Percentiles rank a stretch among this genome's conserved stretches.
phyloP scores from a whole-genome alignment of 108 stramenopile species.

The Cyclotella sp. region DNA sequence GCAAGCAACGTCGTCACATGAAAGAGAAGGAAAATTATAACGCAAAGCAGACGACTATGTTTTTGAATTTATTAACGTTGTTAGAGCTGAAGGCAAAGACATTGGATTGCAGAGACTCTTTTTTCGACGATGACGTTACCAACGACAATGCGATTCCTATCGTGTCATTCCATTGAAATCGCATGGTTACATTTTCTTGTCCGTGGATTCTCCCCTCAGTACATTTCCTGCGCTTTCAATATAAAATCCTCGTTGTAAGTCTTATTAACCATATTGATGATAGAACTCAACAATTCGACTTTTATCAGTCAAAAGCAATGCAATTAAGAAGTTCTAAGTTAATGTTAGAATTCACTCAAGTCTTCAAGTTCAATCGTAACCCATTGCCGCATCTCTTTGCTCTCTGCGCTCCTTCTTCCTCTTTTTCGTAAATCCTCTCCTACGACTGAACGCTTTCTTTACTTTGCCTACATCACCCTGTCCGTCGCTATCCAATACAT shows the following conservation, averaged over 20 bases:
- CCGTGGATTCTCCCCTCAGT: too few species aligned
- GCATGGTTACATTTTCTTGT: not conserved
- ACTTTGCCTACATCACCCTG: slow-evolving; percentile 64
- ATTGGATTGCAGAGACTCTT: not conserved
- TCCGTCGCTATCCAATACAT: slow-evolving; percentile 24
- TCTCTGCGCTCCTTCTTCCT: slow-evolving; percentile 74
- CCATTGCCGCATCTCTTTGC: slow-evolving; percentile 27
- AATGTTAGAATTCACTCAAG: too few species aligned
- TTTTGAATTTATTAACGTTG: not conserved
- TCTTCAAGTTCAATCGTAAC: not conserved
- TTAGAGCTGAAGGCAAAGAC: slow-evolving; percentile 10
- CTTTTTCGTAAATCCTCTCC: slow-evolving; percentile 89
- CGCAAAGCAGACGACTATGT: not conserved
- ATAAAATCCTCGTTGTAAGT: too few species aligned
- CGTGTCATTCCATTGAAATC: not conserved
- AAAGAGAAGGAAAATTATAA: not conserved
- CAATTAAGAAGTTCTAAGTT: too few species aligned
- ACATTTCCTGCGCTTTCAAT: too few species aligned
- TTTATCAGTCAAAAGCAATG: too few species aligned
- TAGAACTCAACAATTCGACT: too few species aligned
- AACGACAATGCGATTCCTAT: not conserved
- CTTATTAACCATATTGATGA: too few species aligned
- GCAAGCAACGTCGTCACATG: not conserved
- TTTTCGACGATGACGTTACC: not conserved
- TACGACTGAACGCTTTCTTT: slow-evolving; percentile 82